Conservation (phyloP, 78 protist species). For the Pigoraptor vietnamica region DNA sequence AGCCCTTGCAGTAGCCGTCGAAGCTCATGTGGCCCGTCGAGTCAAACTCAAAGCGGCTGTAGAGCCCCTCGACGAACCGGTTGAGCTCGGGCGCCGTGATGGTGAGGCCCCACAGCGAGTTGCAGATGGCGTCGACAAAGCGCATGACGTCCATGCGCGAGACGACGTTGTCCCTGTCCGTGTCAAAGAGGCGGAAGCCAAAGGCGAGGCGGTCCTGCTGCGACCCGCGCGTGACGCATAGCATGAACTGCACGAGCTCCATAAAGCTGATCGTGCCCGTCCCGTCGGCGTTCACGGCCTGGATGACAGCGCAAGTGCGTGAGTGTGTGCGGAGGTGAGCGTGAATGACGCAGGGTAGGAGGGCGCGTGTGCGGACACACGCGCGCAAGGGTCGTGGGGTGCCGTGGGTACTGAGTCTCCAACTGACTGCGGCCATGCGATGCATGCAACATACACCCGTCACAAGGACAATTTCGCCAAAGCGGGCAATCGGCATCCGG, state of each 20-base stretch:
- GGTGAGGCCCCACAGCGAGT: neutral
- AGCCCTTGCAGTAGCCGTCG: neutral
- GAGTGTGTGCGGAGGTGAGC: neutral
- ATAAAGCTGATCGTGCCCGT: neutral
- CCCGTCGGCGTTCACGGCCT: conserved; percentile 1
- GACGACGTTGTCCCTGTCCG: neutral
- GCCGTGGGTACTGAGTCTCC: too few species aligned
- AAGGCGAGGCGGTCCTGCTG: conserved; percentile 1
- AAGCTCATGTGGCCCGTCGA: neutral
- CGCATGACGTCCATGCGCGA: neutral
- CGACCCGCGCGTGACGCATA: neutral
- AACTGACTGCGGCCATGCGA: too few species aligned
- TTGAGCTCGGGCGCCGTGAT: neutral
- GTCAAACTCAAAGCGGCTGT: neutral
- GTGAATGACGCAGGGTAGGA: neutral
- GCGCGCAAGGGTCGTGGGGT: too few species aligned
- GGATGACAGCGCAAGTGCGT: neutral
- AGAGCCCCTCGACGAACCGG: neutral
- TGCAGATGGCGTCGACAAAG: neutral
- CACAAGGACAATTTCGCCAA: too few species aligned
- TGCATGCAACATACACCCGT: neutral
- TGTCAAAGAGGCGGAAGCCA: conserved; percentile 17
- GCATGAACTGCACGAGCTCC: conserved; percentile 7
- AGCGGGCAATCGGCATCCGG: too few species aligned
- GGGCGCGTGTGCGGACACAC: too few species aligned